phyloP scores from a whole-genome alignment of 2,329 filamentous ascomycete genomes.

The Aspergillus candidus region DNA sequence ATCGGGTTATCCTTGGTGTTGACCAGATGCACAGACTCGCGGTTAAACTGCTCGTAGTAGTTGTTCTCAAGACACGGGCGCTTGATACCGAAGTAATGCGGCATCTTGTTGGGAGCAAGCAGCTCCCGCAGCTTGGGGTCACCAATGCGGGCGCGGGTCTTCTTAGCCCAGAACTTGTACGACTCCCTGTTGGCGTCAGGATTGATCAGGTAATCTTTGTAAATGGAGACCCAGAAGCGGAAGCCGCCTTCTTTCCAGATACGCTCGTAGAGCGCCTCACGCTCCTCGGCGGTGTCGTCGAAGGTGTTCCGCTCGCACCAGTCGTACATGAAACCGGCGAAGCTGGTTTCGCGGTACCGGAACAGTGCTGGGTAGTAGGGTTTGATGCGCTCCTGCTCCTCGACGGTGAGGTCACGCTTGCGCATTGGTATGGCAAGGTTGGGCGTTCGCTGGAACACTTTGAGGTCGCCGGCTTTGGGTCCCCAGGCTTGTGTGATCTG shows the following conservation, averaged over 20 bases:
- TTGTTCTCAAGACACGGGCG: conserved; percentile 44
- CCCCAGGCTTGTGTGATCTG: conserved; percentile 55
- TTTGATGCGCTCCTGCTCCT: conserved; percentile 46
- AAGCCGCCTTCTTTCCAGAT: conserved; percentile 52
- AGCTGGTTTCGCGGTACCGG: conserved; percentile 44
- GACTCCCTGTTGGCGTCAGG: conserved; percentile 46
- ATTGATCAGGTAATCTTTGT: conserved; percentile 46
- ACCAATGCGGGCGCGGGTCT: conserved; percentile 46
- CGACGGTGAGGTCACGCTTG: conserved; percentile 41
- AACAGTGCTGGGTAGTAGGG: conserved; percentile 46
- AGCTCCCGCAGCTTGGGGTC: conserved; percentile 48
- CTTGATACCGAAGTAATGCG: conserved; percentile 52
- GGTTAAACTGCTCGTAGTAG: conserved; percentile 48
- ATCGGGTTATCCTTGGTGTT: conserved; percentile 41
- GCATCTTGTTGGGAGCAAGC: conserved; percentile 49
- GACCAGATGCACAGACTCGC: conserved; percentile 44
- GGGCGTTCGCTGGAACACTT: conserved; percentile 57
- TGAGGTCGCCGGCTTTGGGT: conserved; percentile 47
- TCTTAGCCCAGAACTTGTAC: conserved; percentile 53
- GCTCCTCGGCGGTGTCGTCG: conserved; percentile 43
- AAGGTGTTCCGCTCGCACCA: conserved; percentile 49
- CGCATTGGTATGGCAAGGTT: conserved; percentile 60
- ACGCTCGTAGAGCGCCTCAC: conserved; percentile 45
- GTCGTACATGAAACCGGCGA: conserved; percentile 51
- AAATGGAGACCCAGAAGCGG: conserved; percentile 45